Evolutionary conservation across 148 eudicot genomes (phyloP).

Genomic region (Euryodendron excelsum): DNA sequence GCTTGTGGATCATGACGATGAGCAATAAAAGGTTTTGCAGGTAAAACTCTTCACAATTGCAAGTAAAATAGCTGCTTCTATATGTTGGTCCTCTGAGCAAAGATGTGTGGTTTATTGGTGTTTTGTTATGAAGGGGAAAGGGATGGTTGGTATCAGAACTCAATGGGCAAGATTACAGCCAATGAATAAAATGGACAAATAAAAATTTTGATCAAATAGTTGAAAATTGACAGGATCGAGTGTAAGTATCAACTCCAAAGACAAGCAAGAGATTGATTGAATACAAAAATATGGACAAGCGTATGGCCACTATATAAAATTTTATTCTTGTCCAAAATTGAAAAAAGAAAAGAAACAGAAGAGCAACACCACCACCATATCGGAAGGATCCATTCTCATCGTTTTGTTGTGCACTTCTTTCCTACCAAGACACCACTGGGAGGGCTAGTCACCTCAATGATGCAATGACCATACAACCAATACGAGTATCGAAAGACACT

Average conservation of each 20-base stretch:
- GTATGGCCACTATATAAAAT: not conserved
- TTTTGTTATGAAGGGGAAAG: too few relatives aligned
- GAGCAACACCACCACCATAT: not conserved
- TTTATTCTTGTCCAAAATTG: not conserved
- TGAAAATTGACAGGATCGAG: slow-evolving; percentile 1
- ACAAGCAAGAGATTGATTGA: not conserved
- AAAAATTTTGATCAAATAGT: not conserved
- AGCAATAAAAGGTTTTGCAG: too few relatives aligned
- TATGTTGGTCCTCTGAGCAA: too few relatives aligned
- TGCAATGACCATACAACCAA: slow-evolving; percentile 61
- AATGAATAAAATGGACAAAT: too few relatives aligned
- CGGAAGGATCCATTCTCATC: slow-evolving; percentile 4
- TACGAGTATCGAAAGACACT: slow-evolving; percentile 56
- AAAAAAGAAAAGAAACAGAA: not conserved
- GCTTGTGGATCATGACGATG: too few relatives aligned
- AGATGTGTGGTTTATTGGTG: too few relatives aligned
- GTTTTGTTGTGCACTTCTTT: slow-evolving; percentile 57
- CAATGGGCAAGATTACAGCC: too few relatives aligned
- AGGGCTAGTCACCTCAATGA: slow-evolving; percentile 58
- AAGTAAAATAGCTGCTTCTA: too few relatives aligned
- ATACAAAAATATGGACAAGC: not conserved
- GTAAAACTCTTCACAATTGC: too few relatives aligned
- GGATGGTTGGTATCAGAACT: too few relatives aligned
- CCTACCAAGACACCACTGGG: slow-evolving; percentile 64
- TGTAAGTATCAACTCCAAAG: not conserved